Base-by-base conservation (phyloP, 768 basidiomycete genomes). In the Phanerochaete sordida region DNA sequence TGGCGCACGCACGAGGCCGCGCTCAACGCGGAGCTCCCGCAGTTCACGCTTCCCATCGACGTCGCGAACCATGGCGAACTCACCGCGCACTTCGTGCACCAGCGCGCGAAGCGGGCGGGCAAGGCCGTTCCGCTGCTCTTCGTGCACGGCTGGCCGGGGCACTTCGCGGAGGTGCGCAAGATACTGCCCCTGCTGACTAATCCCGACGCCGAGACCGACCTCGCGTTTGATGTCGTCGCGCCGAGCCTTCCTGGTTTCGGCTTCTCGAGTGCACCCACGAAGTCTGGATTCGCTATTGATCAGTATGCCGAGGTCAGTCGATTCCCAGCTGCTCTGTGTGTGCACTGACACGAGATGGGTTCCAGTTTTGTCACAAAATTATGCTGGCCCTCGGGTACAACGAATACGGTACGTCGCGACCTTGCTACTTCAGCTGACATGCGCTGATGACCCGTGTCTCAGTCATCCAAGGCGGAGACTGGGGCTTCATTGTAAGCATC, bases 131-230 rank as follows among this genome's bases (percentile, higher is more conserved):
- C 85, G 1, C 67, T 88, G 19, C 70, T 87, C 28, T 86, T 82
- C 62, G 77, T 85, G 16, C 85, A 87, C 59, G 86, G 86, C 43
- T 87, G 87, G 86, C 84, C 85, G 0, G 85, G 86, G 56, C 76
- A 79, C 56, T 84, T 86, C 67, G 57, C 80, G 23, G 85, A 88
- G 71, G 81, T 79, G 8, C 67, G 73, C 44, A 87, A 86, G 72
- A 72, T 88, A 4, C 69, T 88, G 0, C 82, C 84, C 2, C 66
- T 85, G 4, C 70, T 89, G 60, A 74, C 78, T 0, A 74, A 76
- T 1, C 57, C 73, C 1, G 48, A 46, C 26, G 24, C 31, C 19
- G 54, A 39, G 30, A 70, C 75, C 0, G 74, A 81, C 4, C 85
- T 85, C 1, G 81, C 77, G 53, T 88, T 88, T 67, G 84, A 87